Evolutionary conservation across 2,329 filamentous ascomycete species (phyloP), one percentile per base, ranked within the genome.

Genomic region (Aschersonia sp.): DNA sequence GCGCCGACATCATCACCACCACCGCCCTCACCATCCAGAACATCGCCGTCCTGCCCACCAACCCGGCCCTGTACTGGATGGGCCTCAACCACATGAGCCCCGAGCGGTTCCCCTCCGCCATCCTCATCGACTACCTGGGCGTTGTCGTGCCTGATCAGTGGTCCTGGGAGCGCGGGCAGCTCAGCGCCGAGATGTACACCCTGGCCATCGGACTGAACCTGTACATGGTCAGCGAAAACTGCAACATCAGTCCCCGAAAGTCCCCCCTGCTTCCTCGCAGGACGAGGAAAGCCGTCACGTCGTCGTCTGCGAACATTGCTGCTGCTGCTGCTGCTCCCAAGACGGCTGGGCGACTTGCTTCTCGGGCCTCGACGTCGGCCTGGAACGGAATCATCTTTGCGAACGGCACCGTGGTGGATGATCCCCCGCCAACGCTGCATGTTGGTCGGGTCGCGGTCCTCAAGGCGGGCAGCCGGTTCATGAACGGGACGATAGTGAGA

Each of bases 51-150:
- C 48, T 60, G 22, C 55, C 57, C 9, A 60, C 59, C 12, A 64
- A 64, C 47, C 62, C 61, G 5, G 50, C 61, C 4, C 50, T 65
- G n/a, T 65, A 65, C 53, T 62, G 56, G 56, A 56, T 58, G 47
- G 59, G 61, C 10, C 44, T 57, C 22, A 57, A 58, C 46, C 51
- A 51, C 45, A 61, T 61, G 53, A 53, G 47, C 29, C 59, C 59
- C 4, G 48, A 55, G 35, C 41, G 39, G 32, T 63, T 57, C 53
- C 61, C 60, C 2, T 62, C 58, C 30, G 61, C 62, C n/a, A 22
- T 61, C 2, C 39, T 63, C 41, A 50, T 59, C 9, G 59, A 63
- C 47, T 63, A 62, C 49, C 54, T 62, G 4, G 60, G 62, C 14
- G 51, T 61, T 1, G 56, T 59, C 14, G 53, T 58, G n/a, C 49